Evolutionary conservation across 1,284 basidiomycete genomes (phyloP), one percentile per base, ranked within the genome.

Genomic region (Coniophora puteana): DNA sequence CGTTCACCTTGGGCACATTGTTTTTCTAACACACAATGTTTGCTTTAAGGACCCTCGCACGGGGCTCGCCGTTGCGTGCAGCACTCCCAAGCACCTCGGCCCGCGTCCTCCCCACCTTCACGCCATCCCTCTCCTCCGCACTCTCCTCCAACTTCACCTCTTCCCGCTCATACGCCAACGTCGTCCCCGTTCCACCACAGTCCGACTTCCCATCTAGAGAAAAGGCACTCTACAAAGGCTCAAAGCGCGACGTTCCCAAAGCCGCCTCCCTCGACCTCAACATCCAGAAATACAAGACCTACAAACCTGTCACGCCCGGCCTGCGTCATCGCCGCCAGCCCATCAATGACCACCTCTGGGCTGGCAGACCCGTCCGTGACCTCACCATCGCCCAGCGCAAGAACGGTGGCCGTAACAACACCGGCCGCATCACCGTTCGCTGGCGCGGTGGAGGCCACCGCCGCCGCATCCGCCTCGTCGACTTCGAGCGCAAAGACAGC

Each of bases 381-480:
- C 79, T 99, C 37, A 99, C 95, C 8, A 65, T 88, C 24, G 75
- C 95, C 8, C 78, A 87, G 52, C 80, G 94, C 35, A 83, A 80
- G 59, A 88, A 81, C 23, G 95, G 94, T 26, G 96, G 95, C 1
- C 76, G 95, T 21, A 95, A 95, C 60, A 61, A 76, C 39, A 74
- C 79, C 16, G 96, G 96, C 3, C 78, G 77, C 36, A 89, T 98
- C 48, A 93, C 93, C n/a, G 86, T 92, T 16, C 81, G 93, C 17
- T 84, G 82, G 41, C 78, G 88, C 21, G 95, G 96, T 23, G 95
- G 96, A 11, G 96, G 96, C 1, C 93, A 97, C 68, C 82, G 78
- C 50, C 82, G 85, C 43, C 81, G 96, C 27, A 80, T 97, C 49
- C 80, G 96, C 21, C 72, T 85, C 30, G 71, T 99, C 45, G 96